Conservation (phyloP, 2,329 filamentous ascomycete species). For the Trichoderma sp. region DNA sequence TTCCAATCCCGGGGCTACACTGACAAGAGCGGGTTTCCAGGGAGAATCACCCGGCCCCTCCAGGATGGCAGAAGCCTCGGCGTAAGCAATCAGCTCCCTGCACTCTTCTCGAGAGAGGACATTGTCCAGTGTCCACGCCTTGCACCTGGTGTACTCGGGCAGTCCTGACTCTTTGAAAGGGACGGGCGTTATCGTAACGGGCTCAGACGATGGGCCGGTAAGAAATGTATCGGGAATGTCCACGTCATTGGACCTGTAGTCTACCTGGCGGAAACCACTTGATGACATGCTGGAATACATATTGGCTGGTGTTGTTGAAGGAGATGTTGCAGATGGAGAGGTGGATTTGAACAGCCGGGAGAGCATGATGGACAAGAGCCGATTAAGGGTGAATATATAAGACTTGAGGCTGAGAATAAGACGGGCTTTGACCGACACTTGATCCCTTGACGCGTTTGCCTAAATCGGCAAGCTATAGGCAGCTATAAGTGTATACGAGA, state of each 20-base stretch:
- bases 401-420: background rate
- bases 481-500: background rate
- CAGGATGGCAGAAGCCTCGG: slow-evolving; percentile 55
- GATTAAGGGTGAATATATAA: background rate
- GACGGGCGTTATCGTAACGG: slow-evolving; percentile 51
- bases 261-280: background rate
- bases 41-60: slow-evolving; percentile 37
- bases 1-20: slow-evolving; percentile 65
- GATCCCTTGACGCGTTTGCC: background rate
- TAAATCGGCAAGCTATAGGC: slow-evolving; percentile 3
- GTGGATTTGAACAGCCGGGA: background rate
- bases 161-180: slow-evolving; percentile 56
- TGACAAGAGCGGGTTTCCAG: slow-evolving; percentile 73
- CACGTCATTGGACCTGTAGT: slow-evolving; percentile 27
- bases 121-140: slow-evolving; percentile 65
- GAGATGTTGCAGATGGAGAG: background rate
- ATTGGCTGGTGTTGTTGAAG: background rate
- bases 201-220: slow-evolving; percentile 41
- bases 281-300: background rate
- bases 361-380: background rate
- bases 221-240: slow-evolving; percentile 52
- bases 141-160: slow-evolving; percentile 54
- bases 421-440: slow-evolving; percentile 4
- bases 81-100: slow-evolving; percentile 52
- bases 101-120: slow-evolving; percentile 63